These are phyloP conservation scores for Dalbergia cochinchinensis DNA, from an alignment of 306 rosid species.

Conservation along the genomic window DNA sequence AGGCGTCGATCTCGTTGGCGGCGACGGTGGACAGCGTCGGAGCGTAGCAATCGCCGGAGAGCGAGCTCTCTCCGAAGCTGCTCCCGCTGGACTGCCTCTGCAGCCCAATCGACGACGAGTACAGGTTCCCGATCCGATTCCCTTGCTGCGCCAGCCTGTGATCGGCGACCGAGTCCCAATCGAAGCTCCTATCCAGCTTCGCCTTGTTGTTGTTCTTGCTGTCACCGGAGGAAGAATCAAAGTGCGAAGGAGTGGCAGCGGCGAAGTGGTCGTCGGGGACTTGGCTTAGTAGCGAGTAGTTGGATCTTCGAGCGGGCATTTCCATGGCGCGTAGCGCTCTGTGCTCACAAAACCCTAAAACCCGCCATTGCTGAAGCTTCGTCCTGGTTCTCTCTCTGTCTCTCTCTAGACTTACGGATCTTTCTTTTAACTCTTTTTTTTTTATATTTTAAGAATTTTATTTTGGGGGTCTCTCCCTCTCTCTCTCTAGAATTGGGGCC, in stretches of 20 bases:
- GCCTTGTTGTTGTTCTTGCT: conserved; percentile 56
- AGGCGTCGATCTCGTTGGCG: conserved; percentile 63
- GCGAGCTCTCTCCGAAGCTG: conserved; percentile 84
- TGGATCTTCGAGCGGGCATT: conserved; percentile 79
- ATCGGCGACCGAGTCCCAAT: conserved; percentile 68
- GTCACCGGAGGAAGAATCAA: conserved; percentile 66
- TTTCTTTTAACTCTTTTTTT: not conserved
- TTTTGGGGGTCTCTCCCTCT: not conserved
- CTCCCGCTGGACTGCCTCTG: conserved; percentile 92
- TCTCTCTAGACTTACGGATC: not conserved
- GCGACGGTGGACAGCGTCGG: conserved; percentile 59
- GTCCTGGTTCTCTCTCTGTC: conserved; percentile 9
- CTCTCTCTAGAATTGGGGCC: conserved; percentile 48
- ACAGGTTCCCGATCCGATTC: conserved; percentile 71
- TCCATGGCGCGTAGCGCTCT: conserved; percentile 56
- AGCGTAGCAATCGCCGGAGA: conserved; percentile 77
- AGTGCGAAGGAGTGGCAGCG: conserved; percentile 44
- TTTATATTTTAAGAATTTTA: too few relatives aligned
- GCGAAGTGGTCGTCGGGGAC: conserved; percentile 64
- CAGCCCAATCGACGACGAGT: conserved; percentile 61
- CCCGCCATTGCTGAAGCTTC: conserved; percentile 61
- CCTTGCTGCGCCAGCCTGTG: conserved; percentile 62
- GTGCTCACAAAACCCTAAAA: conserved; percentile 56
- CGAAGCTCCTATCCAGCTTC: conserved; percentile 62
- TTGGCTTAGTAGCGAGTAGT: conserved; percentile 72